A percentile compares a stretch with the other conserved stretches of the same genome.
Conservation (phyloP, 139 green algal species). For the Chlamydomonas asymmetrica region DNA sequence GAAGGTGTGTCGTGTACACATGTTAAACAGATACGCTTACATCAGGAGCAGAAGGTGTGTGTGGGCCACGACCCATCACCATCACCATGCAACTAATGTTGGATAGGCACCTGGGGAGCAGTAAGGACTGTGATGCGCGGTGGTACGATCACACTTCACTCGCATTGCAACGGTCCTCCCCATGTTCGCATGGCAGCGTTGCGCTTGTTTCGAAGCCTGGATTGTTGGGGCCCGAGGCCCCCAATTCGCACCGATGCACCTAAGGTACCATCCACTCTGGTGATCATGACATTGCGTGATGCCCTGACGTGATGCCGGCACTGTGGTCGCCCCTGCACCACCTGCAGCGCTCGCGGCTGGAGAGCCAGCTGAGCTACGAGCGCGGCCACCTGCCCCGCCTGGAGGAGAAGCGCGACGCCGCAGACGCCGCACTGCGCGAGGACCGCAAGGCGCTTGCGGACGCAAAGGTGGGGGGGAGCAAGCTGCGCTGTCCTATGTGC, state of each 20-base stretch:
- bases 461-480: slow-evolving; percentile 20
- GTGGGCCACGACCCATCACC: background rate
- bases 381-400: slow-evolving; percentile 1
- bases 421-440: slow-evolving; percentile 16
- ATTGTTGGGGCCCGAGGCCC: no score
- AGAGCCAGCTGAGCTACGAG: slow-evolving; percentile 79
- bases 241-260: background rate
- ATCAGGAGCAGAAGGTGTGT: slow-evolving; percentile 34
- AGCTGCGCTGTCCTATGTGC: no score
- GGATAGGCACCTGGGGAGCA: background rate
- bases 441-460: slow-evolving; percentile 10
- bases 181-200: no score
- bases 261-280: background rate
- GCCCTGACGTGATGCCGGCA: no score
- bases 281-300: no score
- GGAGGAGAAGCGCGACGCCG: slow-evolving; percentile 8
- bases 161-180: no score
- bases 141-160: no score
- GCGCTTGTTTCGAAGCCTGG: no score
- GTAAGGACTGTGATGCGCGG: background rate
- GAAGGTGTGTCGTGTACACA: slow-evolving; percentile 9
- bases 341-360: no score
- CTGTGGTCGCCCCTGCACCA: no score
- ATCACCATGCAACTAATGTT: background rate
- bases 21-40: slow-evolving; percentile 18